These are phyloP conservation scores for Colletotrichum destructivum DNA, from an alignment of 2,329 filamentous ascomycete genomes.

Conservation along the genomic window DNA sequence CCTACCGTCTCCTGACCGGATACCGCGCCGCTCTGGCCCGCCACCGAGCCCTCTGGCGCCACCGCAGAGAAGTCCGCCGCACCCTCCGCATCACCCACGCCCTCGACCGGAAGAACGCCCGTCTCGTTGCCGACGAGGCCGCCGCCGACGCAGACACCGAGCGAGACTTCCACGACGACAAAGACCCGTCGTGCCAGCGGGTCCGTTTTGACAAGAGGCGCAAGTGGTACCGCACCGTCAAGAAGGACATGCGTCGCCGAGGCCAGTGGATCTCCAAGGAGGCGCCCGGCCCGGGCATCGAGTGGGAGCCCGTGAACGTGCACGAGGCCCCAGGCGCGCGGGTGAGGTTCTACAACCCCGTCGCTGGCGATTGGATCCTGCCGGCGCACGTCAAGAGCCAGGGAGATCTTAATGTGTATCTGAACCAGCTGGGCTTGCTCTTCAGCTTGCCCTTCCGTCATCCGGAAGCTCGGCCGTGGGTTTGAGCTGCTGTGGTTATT, in stretches of 20 bases:
- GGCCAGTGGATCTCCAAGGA: background rate
- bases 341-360: no score
- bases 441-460: background rate
- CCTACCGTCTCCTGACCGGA: background rate
- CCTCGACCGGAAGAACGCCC: no score
- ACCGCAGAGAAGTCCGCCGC: background rate
- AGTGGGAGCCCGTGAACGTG: background rate
- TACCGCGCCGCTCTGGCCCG: background rate
- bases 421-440: slow-evolving; percentile 11
- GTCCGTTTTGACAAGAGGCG: background rate
- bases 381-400: background rate
- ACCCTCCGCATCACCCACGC: background rate
- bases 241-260: background rate
- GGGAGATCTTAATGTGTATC: background rate
- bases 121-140: background rate
- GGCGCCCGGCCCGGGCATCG: background rate
- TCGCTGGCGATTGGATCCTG: background rate
- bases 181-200: background rate
- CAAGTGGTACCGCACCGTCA: background rate
- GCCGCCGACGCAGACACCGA: background rate
- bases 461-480: background rate
- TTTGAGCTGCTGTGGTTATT: background rate
- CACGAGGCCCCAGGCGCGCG: background rate
- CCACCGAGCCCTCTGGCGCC: background rate
- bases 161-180: background rate